Evolutionary conservation across 2,329 filamentous ascomycete genomes (phyloP), one percentile per base, ranked within the genome.

Genomic region (Moelleriella libera): DNA sequence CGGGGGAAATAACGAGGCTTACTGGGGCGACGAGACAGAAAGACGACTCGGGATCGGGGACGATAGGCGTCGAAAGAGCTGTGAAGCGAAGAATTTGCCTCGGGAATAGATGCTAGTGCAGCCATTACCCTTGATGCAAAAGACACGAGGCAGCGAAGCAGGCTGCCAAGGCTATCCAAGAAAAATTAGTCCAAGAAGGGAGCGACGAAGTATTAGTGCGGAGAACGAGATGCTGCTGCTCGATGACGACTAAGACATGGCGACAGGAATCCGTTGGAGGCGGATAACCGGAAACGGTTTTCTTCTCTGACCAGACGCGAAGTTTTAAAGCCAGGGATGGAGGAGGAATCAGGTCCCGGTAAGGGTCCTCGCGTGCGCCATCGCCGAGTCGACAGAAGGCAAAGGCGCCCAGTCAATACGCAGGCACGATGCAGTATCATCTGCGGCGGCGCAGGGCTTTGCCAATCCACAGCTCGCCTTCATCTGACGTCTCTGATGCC

Each of bases 401-500:
- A 21, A 21, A 21, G 21, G 21, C 21, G 21, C 21, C 21, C 21
- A 21, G 21, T 21, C 21, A 21, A 2, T 21, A 3, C 40, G 40
- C 40, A 41, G 40, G 40, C 9, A 41, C 40, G 40, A 41, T n/a
- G 32, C 43, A 45, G 45, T 34, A 12, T 37, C 14, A 3, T 41
- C 14, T n/a, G 9, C 14, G n/a, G 14, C 10, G 14, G 9, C 10
- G 10, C 40, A 11, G 40, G 7, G 2, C 12, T 42, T 42, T 8
- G 8, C n/a, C 9, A 9, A 10, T 42, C 21, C 40, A 42, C 8
- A 28, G 7, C 28, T 41, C 7, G 42, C 9, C 42, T n/a, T 55
- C 58, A 72, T 53, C 65, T 67, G 50, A 94, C 82, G 62, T 92
- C 86, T 58, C 80, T 86, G 57, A 94, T 88, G 3, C 83, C 83